Conservation (phyloP, 2,329 filamentous ascomycete genomes). For the Xylogone sp. region DNA sequence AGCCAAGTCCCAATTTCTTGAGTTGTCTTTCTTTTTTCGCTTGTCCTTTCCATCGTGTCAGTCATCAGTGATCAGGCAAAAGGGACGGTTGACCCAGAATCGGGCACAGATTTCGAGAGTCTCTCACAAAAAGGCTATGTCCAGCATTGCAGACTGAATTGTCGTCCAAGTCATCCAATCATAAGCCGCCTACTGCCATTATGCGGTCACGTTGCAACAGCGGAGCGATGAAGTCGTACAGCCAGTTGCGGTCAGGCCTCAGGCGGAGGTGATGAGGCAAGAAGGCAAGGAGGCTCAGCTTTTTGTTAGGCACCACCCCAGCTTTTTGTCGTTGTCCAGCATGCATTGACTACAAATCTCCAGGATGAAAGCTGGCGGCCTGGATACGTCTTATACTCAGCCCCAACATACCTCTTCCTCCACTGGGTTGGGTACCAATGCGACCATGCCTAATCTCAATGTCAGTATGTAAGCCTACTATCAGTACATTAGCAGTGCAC, state of each 20-base stretch:
- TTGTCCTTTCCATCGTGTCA: background rate
- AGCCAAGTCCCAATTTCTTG: background rate
- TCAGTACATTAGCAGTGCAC: background rate
- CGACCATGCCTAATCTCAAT: background rate
- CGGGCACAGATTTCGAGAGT: background rate
- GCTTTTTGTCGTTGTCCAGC: background rate
- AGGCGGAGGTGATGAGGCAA: background rate
- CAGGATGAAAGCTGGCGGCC: background rate
- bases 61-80: background rate
- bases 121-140: background rate
- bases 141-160: background rate
- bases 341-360: background rate
- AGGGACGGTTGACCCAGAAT: background rate
- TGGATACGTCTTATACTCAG: constrained; percentile 9
- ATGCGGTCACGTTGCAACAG: background rate
- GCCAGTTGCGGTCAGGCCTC: background rate
- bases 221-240: background rate
- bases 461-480: background rate
- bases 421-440: constrained; percentile 6
- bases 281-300: background rate
- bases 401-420: constrained; percentile 1
- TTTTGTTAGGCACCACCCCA: background rate
- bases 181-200: background rate
- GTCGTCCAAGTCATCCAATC: background rate
- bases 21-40: too few species aligned